These are phyloP conservation scores for Fusarium setosum DNA, from an alignment of 2,329 filamentous ascomycete species.

Conservation along the genomic window DNA sequence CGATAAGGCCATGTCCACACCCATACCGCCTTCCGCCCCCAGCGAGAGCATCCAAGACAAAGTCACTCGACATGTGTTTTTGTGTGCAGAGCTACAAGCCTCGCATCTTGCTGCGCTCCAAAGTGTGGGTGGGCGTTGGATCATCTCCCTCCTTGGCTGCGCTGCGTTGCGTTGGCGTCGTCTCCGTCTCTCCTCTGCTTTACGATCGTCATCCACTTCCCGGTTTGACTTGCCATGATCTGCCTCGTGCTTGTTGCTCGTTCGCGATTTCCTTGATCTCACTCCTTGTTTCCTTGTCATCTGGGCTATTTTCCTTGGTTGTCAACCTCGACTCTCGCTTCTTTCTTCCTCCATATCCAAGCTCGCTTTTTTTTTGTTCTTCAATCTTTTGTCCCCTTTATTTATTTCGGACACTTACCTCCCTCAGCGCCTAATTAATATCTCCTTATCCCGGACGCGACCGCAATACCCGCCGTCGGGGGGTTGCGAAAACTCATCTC, in stretches of 20 bases:
- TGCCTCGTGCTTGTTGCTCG: constrained; percentile 20
- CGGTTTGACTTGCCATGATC: constrained; percentile 33
- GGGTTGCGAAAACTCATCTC: constrained; percentile 29
- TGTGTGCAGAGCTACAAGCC: constrained; percentile 19
- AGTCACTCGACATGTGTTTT: constrained; percentile 21
- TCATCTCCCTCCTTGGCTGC: constrained; percentile 13
- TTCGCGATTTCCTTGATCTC: constrained; percentile 26
- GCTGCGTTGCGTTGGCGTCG: constrained; percentile 15
- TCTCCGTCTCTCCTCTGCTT: constrained; percentile 23
- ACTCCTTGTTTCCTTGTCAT: constrained; percentile 12
- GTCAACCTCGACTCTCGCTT: constrained; percentile 3
- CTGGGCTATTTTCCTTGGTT: constrained; percentile 8
- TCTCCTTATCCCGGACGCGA: constrained; percentile 31
- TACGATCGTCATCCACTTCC: constrained; percentile 44
- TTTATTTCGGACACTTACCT: constrained; percentile 30
- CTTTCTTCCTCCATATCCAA: too few species aligned
- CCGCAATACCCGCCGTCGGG: constrained; percentile 21
- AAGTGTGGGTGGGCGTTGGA: constrained; percentile 27
- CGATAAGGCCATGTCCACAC: constrained; percentile 40
- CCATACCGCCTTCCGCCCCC: constrained; percentile 5
- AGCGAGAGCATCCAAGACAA: constrained; percentile 14
- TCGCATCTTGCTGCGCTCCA: constrained; percentile 1
- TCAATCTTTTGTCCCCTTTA: constrained; percentile 20
- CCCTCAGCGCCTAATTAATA: constrained; percentile 32
- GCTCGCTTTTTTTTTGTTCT: constrained; percentile 10